Evolutionary conservation across 495 filamentous ascomycete genomes (phyloP).

Genomic region (Talaromyces trachyspermus): DNA sequence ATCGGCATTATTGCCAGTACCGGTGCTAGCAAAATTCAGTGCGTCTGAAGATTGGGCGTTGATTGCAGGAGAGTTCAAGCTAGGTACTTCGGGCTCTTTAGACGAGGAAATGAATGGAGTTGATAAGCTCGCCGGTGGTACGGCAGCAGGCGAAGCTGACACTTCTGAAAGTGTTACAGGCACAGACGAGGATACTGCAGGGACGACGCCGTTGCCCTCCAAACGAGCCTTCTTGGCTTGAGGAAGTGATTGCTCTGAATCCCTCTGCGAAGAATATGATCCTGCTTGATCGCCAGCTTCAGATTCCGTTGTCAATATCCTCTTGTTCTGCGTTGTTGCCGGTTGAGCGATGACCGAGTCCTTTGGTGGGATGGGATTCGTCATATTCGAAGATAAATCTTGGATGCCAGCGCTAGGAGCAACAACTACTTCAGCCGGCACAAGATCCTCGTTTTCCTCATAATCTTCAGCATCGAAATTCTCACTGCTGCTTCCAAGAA

Average conservation of each 20-base stretch:
- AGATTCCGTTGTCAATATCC: constrained; percentile 25
- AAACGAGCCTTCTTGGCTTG: constrained; percentile 6
- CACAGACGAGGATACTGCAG: not conserved
- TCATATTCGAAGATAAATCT: not conserved
- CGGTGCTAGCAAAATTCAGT: not conserved
- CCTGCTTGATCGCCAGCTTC: not conserved
- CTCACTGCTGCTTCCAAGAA: constrained; percentile 30
- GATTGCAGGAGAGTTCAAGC: not conserved
- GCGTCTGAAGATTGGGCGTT: not conserved
- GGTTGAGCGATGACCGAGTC: not conserved
- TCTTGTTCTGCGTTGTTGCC: constrained; percentile 22
- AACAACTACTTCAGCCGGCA: constrained; percentile 13
- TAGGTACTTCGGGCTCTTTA: not conserved
- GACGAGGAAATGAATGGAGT: not conserved
- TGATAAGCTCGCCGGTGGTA: not conserved
- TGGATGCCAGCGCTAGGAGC: constrained; percentile 4
- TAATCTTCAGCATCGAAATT: constrained; percentile 27
- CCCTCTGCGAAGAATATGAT: not conserved
- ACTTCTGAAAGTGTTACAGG: not conserved
- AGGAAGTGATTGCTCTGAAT: not conserved
- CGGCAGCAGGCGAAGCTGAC: not conserved
- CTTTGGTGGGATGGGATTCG: not conserved
- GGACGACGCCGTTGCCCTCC: not conserved
- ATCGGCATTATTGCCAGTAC: constrained; percentile 17
- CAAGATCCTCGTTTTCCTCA: constrained; percentile 39